Conservation (phyloP, 495 filamentous ascomycete genomes). For the Haplographium delicatum region DNA sequence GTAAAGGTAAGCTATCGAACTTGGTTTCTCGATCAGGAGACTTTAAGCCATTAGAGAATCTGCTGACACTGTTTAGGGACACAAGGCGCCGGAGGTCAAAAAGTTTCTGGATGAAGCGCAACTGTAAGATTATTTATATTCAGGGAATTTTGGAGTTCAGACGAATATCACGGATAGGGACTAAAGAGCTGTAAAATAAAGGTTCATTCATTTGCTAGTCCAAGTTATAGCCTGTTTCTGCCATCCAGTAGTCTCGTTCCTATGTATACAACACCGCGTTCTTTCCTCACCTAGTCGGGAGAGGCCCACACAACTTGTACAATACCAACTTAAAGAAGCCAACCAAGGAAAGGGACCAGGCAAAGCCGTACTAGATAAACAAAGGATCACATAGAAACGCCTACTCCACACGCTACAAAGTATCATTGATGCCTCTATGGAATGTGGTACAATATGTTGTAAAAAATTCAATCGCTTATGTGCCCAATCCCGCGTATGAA, state of each 20-base stretch:
- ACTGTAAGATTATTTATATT: constrained; percentile 3
- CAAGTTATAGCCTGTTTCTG: constrained; percentile 17
- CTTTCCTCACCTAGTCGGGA: neutral
- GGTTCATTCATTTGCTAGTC: constrained; percentile 12
- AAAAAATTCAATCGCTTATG: constrained; percentile 17
- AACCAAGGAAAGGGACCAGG: constrained; percentile 16
- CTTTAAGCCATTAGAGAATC: neutral
- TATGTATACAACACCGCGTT: constrained; percentile 18
- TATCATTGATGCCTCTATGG: constrained; percentile 25
- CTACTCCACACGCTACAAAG: constrained; percentile 21
- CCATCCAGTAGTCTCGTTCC: neutral
- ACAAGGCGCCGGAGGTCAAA: constrained; percentile 29
- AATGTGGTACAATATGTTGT: constrained; percentile 16
- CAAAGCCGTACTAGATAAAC: constrained; percentile 24
- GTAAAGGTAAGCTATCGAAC: constrained; percentile 47
- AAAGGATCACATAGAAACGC: constrained; percentile 27
- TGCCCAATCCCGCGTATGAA: constrained; percentile 61
- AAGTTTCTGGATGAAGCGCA: constrained; percentile 28
- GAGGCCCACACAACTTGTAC: constrained; percentile 17
- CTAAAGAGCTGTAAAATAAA: too few relatives aligned
- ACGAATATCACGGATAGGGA: neutral
- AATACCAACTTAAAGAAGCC: constrained; percentile 4
- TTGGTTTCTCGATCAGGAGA: neutral
- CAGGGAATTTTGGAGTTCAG: neutral
- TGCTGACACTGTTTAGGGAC: constrained; percentile 21